These are phyloP conservation scores for Colletotrichum sp. DNA, from an alignment of 2,329 filamentous ascomycete species.

Conservation along the genomic window DNA sequence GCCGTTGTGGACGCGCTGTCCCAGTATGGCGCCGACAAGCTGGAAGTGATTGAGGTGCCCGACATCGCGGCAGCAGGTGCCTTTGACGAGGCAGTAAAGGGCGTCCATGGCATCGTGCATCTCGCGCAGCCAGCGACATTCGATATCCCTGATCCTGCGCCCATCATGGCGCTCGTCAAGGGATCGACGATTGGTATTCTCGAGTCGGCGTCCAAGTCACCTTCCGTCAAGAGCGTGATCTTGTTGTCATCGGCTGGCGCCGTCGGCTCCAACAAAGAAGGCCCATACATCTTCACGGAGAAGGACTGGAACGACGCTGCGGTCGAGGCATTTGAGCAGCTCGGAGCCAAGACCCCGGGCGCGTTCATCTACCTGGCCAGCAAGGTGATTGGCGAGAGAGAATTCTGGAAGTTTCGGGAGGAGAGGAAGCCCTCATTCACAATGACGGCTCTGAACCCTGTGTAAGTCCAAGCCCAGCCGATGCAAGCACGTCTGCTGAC, in stretches of 20 bases:
- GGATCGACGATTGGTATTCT: not conserved
- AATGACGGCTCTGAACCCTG: conserved; percentile 43
- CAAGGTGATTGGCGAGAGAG: conserved; percentile 34
- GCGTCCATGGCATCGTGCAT: conserved; percentile 26
- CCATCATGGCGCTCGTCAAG: not conserved
- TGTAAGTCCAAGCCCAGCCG: conserved; percentile 29
- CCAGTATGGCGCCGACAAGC: conserved; percentile 17
- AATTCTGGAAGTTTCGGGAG: conserved; percentile 37
- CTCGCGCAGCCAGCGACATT: conserved; percentile 10
- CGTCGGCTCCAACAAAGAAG: not conserved
- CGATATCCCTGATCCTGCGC: not conserved
- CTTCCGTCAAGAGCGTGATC: not conserved
- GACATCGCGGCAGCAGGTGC: conserved; percentile 35
- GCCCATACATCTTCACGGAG: conserved; percentile 24
- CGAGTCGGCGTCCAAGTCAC: not conserved
- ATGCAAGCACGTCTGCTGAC: conserved; percentile 32
- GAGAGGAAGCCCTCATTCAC: conserved; percentile 38
- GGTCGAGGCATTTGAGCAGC: conserved; percentile 1
- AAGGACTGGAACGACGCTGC: conserved; percentile 28
- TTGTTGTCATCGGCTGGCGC: conserved; percentile 2
- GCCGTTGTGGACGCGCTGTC: conserved; percentile 40
- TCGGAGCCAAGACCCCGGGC: conserved; percentile 23
- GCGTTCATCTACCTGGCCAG: conserved; percentile 31
- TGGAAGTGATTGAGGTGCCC: conserved; percentile 34
- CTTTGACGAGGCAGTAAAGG: conserved; percentile 37